A percentile compares a stretch with the other conserved stretches of the same genome.
phyloP scores from a whole-genome alignment of 371 early-diverging fungal species.

The Fennellomyces sp. region DNA sequence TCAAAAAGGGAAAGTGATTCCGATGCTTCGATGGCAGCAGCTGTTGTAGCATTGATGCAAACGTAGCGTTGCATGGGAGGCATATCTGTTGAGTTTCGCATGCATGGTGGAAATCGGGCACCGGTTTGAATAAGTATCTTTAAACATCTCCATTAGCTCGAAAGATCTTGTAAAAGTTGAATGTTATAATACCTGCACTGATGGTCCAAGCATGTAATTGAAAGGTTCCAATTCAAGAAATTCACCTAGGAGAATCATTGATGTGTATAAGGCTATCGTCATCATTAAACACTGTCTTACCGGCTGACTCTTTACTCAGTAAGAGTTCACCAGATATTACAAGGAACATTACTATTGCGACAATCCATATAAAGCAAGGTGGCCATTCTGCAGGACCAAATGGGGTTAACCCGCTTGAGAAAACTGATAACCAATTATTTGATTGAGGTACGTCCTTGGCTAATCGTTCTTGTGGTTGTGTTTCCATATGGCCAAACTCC shows the following conservation, averaged over 20 bases:
- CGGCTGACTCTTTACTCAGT: constrained; percentile 16
- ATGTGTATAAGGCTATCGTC: neutral
- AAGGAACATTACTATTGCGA: constrained; percentile 13
- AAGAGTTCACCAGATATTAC: constrained; percentile 24
- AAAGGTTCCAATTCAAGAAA: constrained; percentile 25
- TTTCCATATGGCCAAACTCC: neutral
- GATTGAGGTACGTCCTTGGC: no score
- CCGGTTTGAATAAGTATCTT: constrained; percentile 48
- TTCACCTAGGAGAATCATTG: constrained; percentile 14
- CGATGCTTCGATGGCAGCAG: neutral
- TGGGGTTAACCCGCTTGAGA: constrained; percentile 11
- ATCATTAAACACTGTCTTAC: neutral
- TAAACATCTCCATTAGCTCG: neutral
- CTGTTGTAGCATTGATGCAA: constrained; percentile 17
- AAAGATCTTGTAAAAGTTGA: no score
- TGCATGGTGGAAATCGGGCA: constrained; percentile 56
- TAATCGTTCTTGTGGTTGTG: neutral
- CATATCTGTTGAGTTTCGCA: constrained; percentile 43
- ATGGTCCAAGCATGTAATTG: constrained; percentile 29
- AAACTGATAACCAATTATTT: constrained; percentile 7
- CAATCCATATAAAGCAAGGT: constrained; percentile 15
- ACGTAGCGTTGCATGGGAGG: constrained; percentile 28
- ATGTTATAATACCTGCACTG: constrained; percentile 26
- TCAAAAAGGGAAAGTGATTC: constrained; percentile 13
- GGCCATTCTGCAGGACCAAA: constrained; percentile 18